Conservation (phyloP, 306 rosid genomes). For the Vicia faba region DNA sequence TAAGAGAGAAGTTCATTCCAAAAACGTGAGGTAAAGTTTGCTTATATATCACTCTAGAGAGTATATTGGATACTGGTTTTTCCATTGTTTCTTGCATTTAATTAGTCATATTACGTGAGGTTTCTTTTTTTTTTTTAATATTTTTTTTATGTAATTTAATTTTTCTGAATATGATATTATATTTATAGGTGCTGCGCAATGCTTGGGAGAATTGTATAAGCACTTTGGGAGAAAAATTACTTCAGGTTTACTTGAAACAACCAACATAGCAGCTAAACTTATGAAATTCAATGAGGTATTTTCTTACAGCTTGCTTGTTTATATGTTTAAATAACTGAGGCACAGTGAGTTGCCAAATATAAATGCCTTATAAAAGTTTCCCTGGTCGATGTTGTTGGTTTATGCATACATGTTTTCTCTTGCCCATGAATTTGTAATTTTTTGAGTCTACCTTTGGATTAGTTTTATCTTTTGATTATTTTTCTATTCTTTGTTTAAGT, state of each 20-base stretch:
- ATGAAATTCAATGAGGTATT: conserved; percentile 79
- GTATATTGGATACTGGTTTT: background rate
- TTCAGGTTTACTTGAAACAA: conserved; percentile 87
- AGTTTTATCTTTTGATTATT: conserved; percentile 2
- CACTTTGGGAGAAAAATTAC: conserved; percentile 95
- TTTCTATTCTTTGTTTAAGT: conserved; percentile 24
- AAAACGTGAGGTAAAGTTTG: background rate
- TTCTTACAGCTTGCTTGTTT: conserved; percentile 38
- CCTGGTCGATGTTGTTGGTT: conserved; percentile 30
- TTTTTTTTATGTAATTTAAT: too few relatives aligned
- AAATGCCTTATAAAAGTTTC: conserved; percentile 8
- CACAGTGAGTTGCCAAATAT: conserved; percentile 16
- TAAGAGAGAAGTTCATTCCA: background rate
- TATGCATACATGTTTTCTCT: conserved; percentile 20
- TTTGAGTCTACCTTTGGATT: conserved; percentile 14
- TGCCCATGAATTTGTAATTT: conserved; percentile 14
- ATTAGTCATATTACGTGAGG: too few relatives aligned
- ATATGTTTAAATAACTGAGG: conserved; percentile 14
- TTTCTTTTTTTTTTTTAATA: too few relatives aligned
- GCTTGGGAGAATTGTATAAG: conserved; percentile 88
- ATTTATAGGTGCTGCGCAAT: conserved; percentile 81
- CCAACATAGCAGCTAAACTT: conserved; percentile 77
- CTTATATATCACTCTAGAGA: background rate
- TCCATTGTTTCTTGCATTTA: too few relatives aligned
- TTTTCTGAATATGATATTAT: conserved; percentile 32